These are phyloP conservation scores for Gryganskiella cystojenkinii DNA, from an alignment of 192 early-diverging fungal genomes.

Conservation along the genomic window DNA sequence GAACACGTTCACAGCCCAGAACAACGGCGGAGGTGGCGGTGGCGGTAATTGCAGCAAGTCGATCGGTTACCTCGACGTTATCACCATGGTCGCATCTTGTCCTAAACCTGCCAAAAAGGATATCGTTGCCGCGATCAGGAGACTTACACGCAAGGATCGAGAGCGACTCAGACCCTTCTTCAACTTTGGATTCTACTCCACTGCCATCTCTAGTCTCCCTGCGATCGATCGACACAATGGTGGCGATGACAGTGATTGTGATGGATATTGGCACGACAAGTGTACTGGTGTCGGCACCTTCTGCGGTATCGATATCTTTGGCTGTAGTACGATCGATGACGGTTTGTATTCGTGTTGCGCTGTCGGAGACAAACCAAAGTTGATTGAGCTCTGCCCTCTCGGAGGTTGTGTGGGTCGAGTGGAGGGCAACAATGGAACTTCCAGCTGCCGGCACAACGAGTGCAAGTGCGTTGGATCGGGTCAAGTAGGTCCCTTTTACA, in stretches of 20 bases:
- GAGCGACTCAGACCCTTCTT: background rate
- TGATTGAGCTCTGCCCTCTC: slow-evolving; percentile 16
- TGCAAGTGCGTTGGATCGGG: slow-evolving; percentile 9
- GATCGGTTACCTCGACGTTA: slow-evolving; percentile 12
- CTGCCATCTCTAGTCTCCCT: background rate
- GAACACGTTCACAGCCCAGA: slow-evolving; percentile 1
- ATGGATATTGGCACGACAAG: slow-evolving; percentile 9
- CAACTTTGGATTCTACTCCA: background rate
- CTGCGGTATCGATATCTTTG: slow-evolving; percentile 20
- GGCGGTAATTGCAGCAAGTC: background rate
- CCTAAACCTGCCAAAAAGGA: slow-evolving; percentile 14
- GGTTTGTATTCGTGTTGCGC: slow-evolving; percentile 8
- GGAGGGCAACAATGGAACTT: background rate
- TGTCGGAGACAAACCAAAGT: slow-evolving; percentile 5
- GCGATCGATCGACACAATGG: background rate
- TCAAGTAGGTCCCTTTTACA: background rate
- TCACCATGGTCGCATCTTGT: slow-evolving; percentile 17
- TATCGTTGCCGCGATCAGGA: slow-evolving; percentile 8
- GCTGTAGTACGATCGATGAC: slow-evolving; percentile 18
- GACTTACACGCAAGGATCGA: slow-evolving; percentile 1
- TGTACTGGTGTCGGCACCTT: slow-evolving; percentile 7
- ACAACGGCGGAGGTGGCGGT: background rate
- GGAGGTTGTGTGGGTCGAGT: slow-evolving; percentile 7
- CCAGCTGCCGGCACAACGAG: background rate
- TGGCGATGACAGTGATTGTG: background rate